Percentiles rank a stretch among this genome's conserved stretches.
Evolutionary conservation across 306 rosid species (phyloP).

Genomic region (Citrullus amarus): DNA sequence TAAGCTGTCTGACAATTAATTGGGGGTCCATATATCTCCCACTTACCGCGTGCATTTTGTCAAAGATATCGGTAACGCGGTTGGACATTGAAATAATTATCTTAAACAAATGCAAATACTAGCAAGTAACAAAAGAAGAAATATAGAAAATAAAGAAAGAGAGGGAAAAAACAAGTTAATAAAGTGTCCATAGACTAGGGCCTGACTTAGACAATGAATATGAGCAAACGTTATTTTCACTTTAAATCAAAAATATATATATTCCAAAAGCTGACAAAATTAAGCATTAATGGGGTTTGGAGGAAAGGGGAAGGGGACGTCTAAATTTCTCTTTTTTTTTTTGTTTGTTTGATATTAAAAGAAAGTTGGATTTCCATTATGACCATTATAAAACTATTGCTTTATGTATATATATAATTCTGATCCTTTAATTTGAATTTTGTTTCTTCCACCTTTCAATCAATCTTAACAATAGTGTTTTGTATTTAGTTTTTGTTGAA

Average conservation of each 20-base stretch:
- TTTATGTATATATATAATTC: not conserved
- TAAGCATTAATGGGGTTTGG: constrained; percentile 24
- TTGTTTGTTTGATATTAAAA: not conserved
- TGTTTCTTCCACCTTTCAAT: too few species aligned
- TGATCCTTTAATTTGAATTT: too few species aligned
- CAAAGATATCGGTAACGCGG: constrained; percentile 3
- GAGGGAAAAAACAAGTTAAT: not conserved
- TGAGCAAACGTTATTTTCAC: constrained; percentile 17
- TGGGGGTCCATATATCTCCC: not conserved
- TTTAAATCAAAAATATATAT: constrained; percentile 19
- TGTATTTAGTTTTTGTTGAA: too few species aligned
- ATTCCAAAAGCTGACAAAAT: constrained; percentile 32
- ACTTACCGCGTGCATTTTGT: not conserved
- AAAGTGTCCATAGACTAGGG: not conserved
- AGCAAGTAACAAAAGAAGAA: constrained; percentile 11
- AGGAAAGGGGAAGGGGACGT: constrained; percentile 17
- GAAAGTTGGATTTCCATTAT: not conserved
- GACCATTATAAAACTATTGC: not conserved
- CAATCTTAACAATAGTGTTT: too few species aligned
- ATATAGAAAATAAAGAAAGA: not conserved
- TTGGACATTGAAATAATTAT: not conserved
- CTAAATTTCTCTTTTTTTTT: not conserved
- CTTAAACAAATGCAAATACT: not conserved
- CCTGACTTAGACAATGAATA: not conserved
- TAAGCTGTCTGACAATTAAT: not conserved